Evolutionary conservation across 176 grass and related monocot genomes (phyloP).

Genomic region (Sorghum bicolor): Sorghum_bicolor_NCBIv3 NC_012874.2:69146501-69147000

Average conservation of each 20-base stretch:
- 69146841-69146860: not conserved
- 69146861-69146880: too few species aligned
- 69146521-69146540: too few species aligned
- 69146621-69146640: not conserved
- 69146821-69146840: not conserved
- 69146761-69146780: too few species aligned
- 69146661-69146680: too few species aligned
- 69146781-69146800: not conserved
- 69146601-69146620: too few species aligned
- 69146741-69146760: not conserved
- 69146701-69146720: too few species aligned
- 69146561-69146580: not conserved
- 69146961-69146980: not conserved
- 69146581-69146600: not conserved
- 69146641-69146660: too few species aligned
- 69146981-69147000: not conserved
- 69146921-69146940: not conserved
- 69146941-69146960: not conserved
- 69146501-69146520: too few species aligned
- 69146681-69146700: too few species aligned
- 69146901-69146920: not conserved
- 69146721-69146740: too few species aligned
- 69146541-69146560: too few species aligned
- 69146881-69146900: not conserved
- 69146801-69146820: not conserved